A percentile compares a stretch with the other conserved stretches of the same genome.
Evolutionary conservation across 2,329 filamentous ascomycete genomes (phyloP).

Genomic region (Fusarium sp.): DNA sequence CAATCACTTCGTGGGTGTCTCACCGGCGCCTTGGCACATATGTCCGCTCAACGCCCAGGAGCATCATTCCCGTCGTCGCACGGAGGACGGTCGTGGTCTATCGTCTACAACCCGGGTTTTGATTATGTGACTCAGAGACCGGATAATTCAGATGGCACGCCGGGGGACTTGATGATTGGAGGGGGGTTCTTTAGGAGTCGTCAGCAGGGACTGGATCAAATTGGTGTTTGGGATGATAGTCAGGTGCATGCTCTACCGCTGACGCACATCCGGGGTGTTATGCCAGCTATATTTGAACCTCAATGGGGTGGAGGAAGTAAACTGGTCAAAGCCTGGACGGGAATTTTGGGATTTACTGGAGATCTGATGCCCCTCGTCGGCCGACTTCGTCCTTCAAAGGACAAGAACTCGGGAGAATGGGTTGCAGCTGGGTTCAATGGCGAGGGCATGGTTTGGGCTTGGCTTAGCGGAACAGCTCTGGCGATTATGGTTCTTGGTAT

Average conservation of each 20-base stretch:
- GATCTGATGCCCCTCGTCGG: slow-evolving; percentile 65
- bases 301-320: slow-evolving; percentile 49
- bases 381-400: slow-evolving; percentile 42
- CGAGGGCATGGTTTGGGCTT: slow-evolving; percentile 66
- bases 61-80: slow-evolving; percentile 44
- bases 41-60: slow-evolving; percentile 62
- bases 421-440: slow-evolving; percentile 64
- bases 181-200: slow-evolving; percentile 61
- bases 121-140: slow-evolving; percentile 66
- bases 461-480: slow-evolving; percentile 62
- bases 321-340: slow-evolving; percentile 61
- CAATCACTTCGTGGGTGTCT: slow-evolving; percentile 60
- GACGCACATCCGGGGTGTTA: slow-evolving; percentile 55
- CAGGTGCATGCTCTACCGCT: slow-evolving; percentile 53
- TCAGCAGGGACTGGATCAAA: slow-evolving; percentile 56
- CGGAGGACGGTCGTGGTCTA: slow-evolving; percentile 61
- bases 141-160: slow-evolving; percentile 38
- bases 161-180: slow-evolving; percentile 65
- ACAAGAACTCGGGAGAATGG: slow-evolving; percentile 57
- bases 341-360: slow-evolving; percentile 60
- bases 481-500: slow-evolving; percentile 59
- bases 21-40: slow-evolving; percentile 60
- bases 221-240: slow-evolving; percentile 62
- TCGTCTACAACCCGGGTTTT: slow-evolving; percentile 59
- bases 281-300: slow-evolving; percentile 57